Evolutionary conservation across 768 basidiomycete genomes (phyloP), one percentile per base, ranked within the genome.

Genomic region (Russula foetens): DNA sequence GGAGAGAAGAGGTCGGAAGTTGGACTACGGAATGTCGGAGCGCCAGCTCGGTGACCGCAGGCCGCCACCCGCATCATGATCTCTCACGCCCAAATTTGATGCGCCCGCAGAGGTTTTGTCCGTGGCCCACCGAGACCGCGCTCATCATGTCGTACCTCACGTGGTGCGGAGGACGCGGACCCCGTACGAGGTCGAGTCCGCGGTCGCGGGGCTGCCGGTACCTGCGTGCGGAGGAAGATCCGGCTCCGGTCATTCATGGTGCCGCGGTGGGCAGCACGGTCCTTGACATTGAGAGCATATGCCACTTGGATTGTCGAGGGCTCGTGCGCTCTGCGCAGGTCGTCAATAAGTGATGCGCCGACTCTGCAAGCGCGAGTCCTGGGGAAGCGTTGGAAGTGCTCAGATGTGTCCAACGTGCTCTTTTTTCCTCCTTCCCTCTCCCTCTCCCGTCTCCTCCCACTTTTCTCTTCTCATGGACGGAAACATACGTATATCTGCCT

Each of bases 321-420:
- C 71, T 92, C 33, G 73, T 77, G 63, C 73, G 70, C 24, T 82
- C 79, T 0, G 75, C 74, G 2, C 63, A 56, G 3, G 76, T 88
- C 3, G 62, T 71, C n/a, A 76, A 76, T 21, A 84, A 3, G 78
- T 79, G 52, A 76, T 92, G 31, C 77, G 75, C n/a, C 74, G 75
- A 43, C 69, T 93, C 24, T 77, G 90, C 24, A 87, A 93, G 71
- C 79, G 85, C 62, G 93, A 94, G 71, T 89, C 86, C 14, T 5
- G 63, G 68, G 9, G 75, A 84, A 48, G 92, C 93, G 68, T 74
- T 92, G 14, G 79, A 79, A 5, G 77, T 93, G 52, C 69, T 96
- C 68, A 82, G 77, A 65, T 93, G 89, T 68, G 89, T n/a, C 77
- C 1, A 92, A 92, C 68, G 87, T 92, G 79, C 90, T 92, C 50